A percentile compares a stretch with the other conserved stretches of the same genome.
phyloP scores from a whole-genome alignment of 1,284 basidiomycete species.

The Naganishia liquefaciens region DNA sequence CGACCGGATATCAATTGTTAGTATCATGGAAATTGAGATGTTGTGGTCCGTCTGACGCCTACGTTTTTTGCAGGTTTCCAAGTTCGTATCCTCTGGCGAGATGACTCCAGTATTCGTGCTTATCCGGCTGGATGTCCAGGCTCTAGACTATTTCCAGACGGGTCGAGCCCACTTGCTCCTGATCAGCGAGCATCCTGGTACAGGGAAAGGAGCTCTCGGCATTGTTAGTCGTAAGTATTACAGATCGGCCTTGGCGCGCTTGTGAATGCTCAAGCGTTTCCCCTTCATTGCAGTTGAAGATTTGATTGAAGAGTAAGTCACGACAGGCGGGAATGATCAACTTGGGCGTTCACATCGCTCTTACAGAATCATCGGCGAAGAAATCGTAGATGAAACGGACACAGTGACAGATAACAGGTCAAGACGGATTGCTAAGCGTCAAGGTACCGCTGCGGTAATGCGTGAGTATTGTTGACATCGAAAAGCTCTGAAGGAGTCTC shows the following conservation, averaged over 20 bases:
- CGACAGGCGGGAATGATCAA: not conserved
- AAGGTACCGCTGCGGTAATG: conserved; percentile 75
- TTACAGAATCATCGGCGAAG: conserved; percentile 55
- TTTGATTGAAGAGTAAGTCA: conserved; percentile 52
- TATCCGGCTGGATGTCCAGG: conserved; percentile 45
- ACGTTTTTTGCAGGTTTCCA: conserved; percentile 24
- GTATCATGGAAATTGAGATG: conserved; percentile 41
- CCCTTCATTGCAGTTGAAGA: conserved; percentile 48
- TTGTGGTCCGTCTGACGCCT: not conserved
- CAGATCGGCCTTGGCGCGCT: accelerated
- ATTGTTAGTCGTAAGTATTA: conserved; percentile 61
- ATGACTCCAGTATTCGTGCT: not conserved
- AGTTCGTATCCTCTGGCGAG: not conserved
- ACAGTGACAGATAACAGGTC: conserved; percentile 79
- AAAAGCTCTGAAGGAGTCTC: not conserved
- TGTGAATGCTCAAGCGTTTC: conserved; percentile 13
- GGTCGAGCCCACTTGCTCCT: conserved; percentile 90
- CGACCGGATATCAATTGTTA: conserved; percentile 78
- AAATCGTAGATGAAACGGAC: conserved; percentile 79
- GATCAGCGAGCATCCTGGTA: conserved; percentile 78
- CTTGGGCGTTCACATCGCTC: not conserved
- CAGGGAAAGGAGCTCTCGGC: conserved; percentile 75
- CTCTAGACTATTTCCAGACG: conserved; percentile 73
- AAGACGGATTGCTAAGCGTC: conserved; percentile 68
- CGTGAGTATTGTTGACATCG: conserved; percentile 48